These are phyloP conservation scores for Pseudoneurospora amorphoporcata DNA, from an alignment of 495 filamentous ascomycete genomes.

Conservation along the genomic window DNA sequence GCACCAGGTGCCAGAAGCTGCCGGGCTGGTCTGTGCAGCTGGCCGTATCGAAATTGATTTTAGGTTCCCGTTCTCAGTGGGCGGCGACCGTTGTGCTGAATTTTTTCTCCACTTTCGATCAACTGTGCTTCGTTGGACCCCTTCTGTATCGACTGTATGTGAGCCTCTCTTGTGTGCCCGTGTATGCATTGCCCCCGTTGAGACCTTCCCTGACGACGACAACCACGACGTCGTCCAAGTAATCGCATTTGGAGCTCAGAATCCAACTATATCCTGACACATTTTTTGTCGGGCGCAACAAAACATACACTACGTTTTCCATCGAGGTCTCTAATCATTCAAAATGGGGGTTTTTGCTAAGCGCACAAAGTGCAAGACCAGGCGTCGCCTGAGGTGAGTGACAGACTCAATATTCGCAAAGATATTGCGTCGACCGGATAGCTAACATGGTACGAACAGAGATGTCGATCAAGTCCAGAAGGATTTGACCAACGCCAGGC, in stretches of 20 bases:
- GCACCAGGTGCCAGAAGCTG: neutral
- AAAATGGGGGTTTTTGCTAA: constrained; percentile 45
- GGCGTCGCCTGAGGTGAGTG: constrained; percentile 39
- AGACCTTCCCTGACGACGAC: neutral
- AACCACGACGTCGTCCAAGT: neutral
- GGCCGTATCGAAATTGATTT: neutral
- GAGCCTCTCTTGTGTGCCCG: neutral
- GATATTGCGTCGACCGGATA: neutral
- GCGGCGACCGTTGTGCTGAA: neutral
- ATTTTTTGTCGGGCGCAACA: neutral
- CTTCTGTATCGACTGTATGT: neutral
- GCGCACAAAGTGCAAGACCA: constrained; percentile 50
- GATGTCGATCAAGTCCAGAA: constrained; percentile 83
- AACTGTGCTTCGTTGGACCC: neutral
- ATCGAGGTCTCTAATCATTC: neutral
- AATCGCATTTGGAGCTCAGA: neutral
- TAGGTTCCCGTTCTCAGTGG: neutral
- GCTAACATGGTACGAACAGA: constrained; percentile 29
- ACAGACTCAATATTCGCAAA: neutral
- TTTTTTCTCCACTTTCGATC: neutral
- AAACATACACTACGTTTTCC: neutral
- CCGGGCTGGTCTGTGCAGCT: neutral
- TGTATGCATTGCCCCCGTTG: neutral
- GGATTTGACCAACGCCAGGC: constrained; percentile 64
- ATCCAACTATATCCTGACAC: neutral